A percentile compares a stretch with the other conserved stretches of the same genome.
These are phyloP conservation scores for Aspergillus cavernicola DNA, from an alignment of 495 filamentous ascomycete genomes.

Conservation along the genomic window DNA sequence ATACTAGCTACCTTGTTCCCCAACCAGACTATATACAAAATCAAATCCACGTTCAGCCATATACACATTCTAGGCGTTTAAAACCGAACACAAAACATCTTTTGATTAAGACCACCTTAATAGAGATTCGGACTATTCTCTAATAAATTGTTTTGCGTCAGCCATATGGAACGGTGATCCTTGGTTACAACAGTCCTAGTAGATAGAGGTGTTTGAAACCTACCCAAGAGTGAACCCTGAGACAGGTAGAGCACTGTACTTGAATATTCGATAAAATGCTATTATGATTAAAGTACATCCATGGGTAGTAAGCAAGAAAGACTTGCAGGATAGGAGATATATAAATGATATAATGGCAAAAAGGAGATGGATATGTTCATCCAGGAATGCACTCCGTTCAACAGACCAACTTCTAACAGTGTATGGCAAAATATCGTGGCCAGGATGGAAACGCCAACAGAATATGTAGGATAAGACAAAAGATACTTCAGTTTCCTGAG, in stretches of 20 bases:
- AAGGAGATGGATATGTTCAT: background rate
- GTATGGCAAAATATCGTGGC: background rate
- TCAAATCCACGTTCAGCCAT: no score
- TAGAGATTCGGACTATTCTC: no score
- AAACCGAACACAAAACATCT: no score
- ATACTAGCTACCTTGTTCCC: background rate
- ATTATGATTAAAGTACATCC: conserved; percentile 3
- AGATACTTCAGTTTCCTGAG: background rate
- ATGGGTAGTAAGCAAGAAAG: background rate
- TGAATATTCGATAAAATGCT: no score
- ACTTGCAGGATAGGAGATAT: background rate
- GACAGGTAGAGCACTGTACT: no score
- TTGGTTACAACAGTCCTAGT: no score
- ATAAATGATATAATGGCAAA: background rate
- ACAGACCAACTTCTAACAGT: conserved; percentile 1
- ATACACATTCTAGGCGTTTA: no score
- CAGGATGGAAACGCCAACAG: background rate
- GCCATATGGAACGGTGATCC: no score
- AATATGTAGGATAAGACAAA: background rate
- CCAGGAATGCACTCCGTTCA: background rate
- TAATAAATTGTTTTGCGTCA: no score
- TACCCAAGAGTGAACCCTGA: no score
- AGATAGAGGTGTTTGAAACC: no score
- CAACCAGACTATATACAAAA: background rate
- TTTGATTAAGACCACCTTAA: no score